Conservation (phyloP, 1,284 basidiomycete species). For the Meira nashicola region DNA sequence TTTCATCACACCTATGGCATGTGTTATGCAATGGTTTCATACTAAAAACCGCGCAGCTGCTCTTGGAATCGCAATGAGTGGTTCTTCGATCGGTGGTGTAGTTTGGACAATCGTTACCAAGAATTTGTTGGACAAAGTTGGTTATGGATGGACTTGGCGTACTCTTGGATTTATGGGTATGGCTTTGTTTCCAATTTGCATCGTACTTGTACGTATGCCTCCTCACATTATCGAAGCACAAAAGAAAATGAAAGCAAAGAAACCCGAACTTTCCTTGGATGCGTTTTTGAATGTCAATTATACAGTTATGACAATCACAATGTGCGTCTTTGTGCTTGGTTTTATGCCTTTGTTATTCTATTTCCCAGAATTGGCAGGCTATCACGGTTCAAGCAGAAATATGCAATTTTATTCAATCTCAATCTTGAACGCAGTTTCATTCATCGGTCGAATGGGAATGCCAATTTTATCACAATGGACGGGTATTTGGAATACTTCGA, state of each 20-base stretch:
- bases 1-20: neutral
- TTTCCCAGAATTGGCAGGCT: neutral
- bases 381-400: neutral
- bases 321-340: neutral
- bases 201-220: neutral
- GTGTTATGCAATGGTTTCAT: conserved; percentile 1
- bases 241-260: neutral
- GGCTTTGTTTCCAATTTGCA: neutral
- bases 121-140: neutral
- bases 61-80: neutral
- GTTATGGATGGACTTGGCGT: conserved; percentile 8
- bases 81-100: conserved; percentile 8
- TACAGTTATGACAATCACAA: neutral
- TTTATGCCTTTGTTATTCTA: conserved; percentile 6
- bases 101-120: conserved; percentile 5
- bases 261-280: neutral
- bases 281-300: neutral
- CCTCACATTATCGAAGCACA: neutral
- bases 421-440: conserved; percentile 7
- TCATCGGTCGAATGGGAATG: conserved; percentile 4
- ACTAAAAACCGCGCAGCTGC: neutral
- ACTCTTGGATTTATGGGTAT: conserved; percentile 5
- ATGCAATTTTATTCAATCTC: conserved; percentile 11
- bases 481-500: neutral
- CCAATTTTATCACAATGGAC: neutral